A percentile compares a stretch with the other conserved stretches of the same genome.
Conservation (phyloP, 768 basidiomycete species). For the Tylopilus sp. region DNA sequence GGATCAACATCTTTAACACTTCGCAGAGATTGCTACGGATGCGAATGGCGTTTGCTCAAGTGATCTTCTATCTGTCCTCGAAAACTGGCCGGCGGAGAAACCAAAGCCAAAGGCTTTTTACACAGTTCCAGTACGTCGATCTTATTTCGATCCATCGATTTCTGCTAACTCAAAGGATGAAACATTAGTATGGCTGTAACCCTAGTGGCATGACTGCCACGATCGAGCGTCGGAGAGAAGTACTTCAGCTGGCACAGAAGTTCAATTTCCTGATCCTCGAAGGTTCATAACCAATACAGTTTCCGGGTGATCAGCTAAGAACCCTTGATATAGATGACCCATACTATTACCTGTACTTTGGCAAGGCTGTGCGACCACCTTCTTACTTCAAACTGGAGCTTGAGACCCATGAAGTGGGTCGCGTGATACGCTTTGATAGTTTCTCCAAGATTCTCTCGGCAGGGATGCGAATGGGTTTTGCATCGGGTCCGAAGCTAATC, state of each 20-base stretch:
- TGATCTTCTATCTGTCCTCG: conserved; percentile 60
- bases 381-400: conserved; percentile 83
- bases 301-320: not conserved
- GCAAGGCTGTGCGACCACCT: conserved; percentile 55
- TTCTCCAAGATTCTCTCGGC: conserved; percentile 79
- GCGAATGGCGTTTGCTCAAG: conserved; percentile 60
- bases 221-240: conserved; percentile 62
- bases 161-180: not conserved
- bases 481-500: conserved; percentile 67
- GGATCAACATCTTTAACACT: conserved; percentile 4
- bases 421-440: conserved; percentile 86
- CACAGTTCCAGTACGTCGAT: conserved; percentile 61
- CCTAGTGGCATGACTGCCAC: conserved; percentile 81
- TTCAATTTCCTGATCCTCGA: conserved; percentile 83
- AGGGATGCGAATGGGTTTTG: conserved; percentile 80
- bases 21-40: conserved; percentile 75
- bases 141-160: conserved; percentile 4
- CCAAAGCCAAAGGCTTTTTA: conserved; percentile 77
- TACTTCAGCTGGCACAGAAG: conserved; percentile 66
- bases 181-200: conserved; percentile 72
- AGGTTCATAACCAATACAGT: conserved; percentile 41
- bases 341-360: conserved; percentile 76
- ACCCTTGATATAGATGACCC: conserved; percentile 60
- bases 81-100: conserved; percentile 70
- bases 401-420: conserved; percentile 62